Evolutionary conservation across 1,284 basidiomycete species (phyloP), one percentile per base, ranked within the genome.

Genomic region (Lignosus rhinocerotis): DNA sequence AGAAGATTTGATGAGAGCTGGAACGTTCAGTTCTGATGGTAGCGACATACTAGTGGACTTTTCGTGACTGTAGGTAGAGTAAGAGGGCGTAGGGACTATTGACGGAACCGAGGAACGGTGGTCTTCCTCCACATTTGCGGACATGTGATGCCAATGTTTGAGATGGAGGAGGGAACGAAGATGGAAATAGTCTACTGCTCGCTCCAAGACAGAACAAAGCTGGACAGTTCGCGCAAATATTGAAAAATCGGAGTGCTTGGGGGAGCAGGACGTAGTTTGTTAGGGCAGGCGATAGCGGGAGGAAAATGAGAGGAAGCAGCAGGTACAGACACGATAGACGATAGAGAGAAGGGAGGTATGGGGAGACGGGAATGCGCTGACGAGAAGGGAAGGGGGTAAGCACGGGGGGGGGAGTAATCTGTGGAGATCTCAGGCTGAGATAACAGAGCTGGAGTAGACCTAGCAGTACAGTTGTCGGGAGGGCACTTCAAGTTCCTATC

Each of bases 51-150:
- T 41, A 38, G 64, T 62, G 38, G 64, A 66, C 44, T 66, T 66
- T 49, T 66, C 62, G 43, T 43, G 53, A n/a, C 51, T 56, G 11
- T 53, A 64, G 3, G 48, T 53, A 17, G 56, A 51, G 49, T 52
- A 60, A 42, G 49, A 59, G 36, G 43, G 36, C 3, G 39, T 54
- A 21, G 42, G 34, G 2, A 30, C 54, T 61, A 57, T 55, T n/a
- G 58, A 59, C 17, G 64, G 55, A 49, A 56, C 45, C 25, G 56
- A 45, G 55, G 53, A 48, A 38, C 64, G 62, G 38, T 49, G 51
- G 53, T 62, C 60, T 58, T 66, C 64, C 46, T 64, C 60, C 33
- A 64, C 60, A 34, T 41, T 56, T 51, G 64, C 58, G 52, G 64
- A 62, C 64, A 66, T 66, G 53, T 54, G 62, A 66, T 66, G 59